Conservation (phyloP, 2,329 filamentous ascomycete species). For the Talaromyces sp. region DNA sequence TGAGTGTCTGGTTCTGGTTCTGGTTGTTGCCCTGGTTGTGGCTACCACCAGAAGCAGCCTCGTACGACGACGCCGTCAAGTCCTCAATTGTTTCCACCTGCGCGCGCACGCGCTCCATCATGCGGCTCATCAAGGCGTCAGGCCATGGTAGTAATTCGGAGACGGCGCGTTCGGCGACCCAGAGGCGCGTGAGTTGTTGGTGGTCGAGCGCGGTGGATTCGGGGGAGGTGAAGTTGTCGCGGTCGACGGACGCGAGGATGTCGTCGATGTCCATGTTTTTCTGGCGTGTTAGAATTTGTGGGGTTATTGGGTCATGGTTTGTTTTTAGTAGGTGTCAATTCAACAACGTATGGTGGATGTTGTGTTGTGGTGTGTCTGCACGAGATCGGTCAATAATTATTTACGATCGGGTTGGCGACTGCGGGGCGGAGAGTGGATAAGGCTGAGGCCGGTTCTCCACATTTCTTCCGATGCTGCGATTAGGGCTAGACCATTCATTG, state of each 20-base stretch:
- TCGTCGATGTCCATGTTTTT: conserved; percentile 69
- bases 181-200: conserved; percentile 82
- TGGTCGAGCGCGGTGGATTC: conserved; percentile 58
- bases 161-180: conserved; percentile 85
- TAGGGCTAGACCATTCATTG: not conserved
- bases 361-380: not conserved
- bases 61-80: conserved; percentile 37
- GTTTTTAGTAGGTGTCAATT: not conserved
- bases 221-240: conserved; percentile 39
- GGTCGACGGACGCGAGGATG: conserved; percentile 70
- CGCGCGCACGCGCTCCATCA: conserved; percentile 60
- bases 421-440: not conserved
- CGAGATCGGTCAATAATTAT: not conserved
- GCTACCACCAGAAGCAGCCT: conserved; percentile 33
- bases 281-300: not conserved
- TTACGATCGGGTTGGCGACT: not conserved
- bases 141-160: conserved; percentile 83
- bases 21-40: not conserved
- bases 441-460: not conserved
- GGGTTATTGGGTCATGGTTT: not conserved
- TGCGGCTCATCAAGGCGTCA: conserved; percentile 71
- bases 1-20: conserved; percentile 82
- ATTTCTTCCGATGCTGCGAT: not conserved
- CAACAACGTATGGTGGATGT: not conserved
- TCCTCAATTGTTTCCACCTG: conserved; percentile 65